Base-by-base conservation (phyloP, 2,329 filamentous ascomycete genomes). In the Aspergillus vadensis region DNA sequence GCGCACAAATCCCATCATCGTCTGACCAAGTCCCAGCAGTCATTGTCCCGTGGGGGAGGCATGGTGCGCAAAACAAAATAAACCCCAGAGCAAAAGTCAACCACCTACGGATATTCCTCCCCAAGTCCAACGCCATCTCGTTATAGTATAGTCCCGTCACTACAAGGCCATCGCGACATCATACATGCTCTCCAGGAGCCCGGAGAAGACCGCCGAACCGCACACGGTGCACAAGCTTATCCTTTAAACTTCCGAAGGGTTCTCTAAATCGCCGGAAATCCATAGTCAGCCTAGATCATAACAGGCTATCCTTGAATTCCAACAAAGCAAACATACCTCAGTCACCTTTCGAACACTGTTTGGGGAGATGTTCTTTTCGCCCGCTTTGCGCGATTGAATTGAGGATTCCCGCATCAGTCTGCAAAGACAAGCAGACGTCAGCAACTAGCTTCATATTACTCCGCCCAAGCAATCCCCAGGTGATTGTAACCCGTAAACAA, bases 351-450 rank as follows among this genome's bases (percentile, higher is more conserved):
- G 87, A 52, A 96, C 85, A 63, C 88, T 90, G 70, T 87, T 87
- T 2, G 89, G 88, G n/a, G 88, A 89, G 59, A 96, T 82, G 4
- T 85, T 85, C 67, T 86, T 86, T 72, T 95, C 91, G 21, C 90
- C 89, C 12, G 85, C 82, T 72, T 88, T 86, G 70, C 91, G 92
- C 53, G 90, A 87, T 69, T 88, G 85, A 63, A 94, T 94, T 2
- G 85, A 83, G 0, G 91, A 89, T 78, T 95, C 91, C 66, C 90
- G 91, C 74, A 96, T 84, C 55, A 96, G 81, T 47, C 91, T 93
- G 67, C 30, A 47, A 25, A 27, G 1, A 44, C 10, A 25, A 21
- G 49, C 10, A 55, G 30, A 44, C 25, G 50, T 58, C 49, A 63
- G 41, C 51, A 49, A 39, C 44, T 15, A 10, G 17, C 15, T 32